Conservation (phyloP, 139 green algal genomes). For the Spirogloea muscicola region DNA sequence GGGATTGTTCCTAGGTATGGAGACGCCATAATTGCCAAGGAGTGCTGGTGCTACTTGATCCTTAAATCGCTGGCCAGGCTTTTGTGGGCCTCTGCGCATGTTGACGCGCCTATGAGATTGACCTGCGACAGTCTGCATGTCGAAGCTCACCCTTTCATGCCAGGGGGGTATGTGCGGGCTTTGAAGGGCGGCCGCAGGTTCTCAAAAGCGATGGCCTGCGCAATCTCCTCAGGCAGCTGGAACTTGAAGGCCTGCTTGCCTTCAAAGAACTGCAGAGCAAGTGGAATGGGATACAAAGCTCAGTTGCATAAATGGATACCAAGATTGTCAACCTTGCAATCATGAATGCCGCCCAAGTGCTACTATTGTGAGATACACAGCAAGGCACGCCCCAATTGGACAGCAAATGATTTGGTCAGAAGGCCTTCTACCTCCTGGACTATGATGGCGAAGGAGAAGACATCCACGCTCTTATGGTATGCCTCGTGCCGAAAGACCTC, state of each 20-base stretch:
- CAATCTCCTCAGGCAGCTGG: conserved; percentile 2
- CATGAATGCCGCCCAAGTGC: not conserved
- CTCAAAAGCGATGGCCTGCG: not conserved
- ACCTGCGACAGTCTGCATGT: not conserved
- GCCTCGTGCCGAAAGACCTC: conserved; percentile 56
- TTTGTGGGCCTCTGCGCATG: too few species aligned
- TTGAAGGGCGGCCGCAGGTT: conserved; percentile 7
- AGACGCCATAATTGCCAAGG: too few species aligned
- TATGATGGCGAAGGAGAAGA: conserved; percentile 61
- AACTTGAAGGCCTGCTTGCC: not conserved
- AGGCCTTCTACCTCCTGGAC: conserved; percentile 43
- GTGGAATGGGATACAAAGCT: not conserved
- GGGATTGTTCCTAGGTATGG: too few species aligned
- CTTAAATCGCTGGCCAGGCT: too few species aligned
- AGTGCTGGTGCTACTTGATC: too few species aligned
- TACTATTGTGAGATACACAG: not conserved
- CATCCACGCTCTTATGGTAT: conserved; percentile 56
- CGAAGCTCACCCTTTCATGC: conserved; percentile 27
- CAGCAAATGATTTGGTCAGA: not conserved
- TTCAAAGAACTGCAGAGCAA: conserved; percentile 39
- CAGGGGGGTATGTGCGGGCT: conserved; percentile 8
- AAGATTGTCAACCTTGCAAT: not conserved
- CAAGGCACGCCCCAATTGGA: not conserved
- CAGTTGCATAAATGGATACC: not conserved
- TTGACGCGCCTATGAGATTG: too few species aligned